A percentile compares a stretch with the other conserved stretches of the same genome.
Evolutionary conservation across 202 grass and related monocot genomes (phyloP).

Genomic region (Eragrostis tef): DNA sequence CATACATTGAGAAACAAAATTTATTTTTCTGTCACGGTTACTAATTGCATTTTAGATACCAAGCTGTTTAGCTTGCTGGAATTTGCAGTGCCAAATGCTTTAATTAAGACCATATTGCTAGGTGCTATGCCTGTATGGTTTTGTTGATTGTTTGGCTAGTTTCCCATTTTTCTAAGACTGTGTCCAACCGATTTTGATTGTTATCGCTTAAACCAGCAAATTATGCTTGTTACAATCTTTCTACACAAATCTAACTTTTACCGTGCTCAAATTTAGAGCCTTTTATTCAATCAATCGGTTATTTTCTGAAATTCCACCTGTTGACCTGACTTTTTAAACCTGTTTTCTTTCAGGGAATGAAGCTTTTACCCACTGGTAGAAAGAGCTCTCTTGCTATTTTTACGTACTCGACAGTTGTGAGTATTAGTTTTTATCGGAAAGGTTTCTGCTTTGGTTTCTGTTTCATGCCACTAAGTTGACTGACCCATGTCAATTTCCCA

Average conservation of each 20-base stretch:
- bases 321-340: conserved; percentile 17
- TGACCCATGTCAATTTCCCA: conserved; percentile 39
- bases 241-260: conserved; percentile 9
- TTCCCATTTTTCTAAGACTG: neutral
- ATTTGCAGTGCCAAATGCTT: neutral
- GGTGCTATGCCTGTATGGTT: neutral
- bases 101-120: conserved; percentile 24
- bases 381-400: conserved; percentile 86
- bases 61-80: neutral
- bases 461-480: neutral
- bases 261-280: neutral
- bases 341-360: conserved; percentile 78
- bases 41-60: neutral
- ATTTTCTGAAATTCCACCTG: neutral
- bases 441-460: neutral
- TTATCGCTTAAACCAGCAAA: neutral
- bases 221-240: conserved; percentile 15
- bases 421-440: conserved; percentile 49
- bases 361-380: conserved; percentile 80
- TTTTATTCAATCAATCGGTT: conserved; percentile 3
- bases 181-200: neutral
- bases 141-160: neutral
- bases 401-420: conserved; percentile 84
- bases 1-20: neutral
- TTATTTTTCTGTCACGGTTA: neutral